Evolutionary conservation across 2,329 filamentous ascomycete genomes (phyloP).

Genomic region (Trichoderma sp.): DNA sequence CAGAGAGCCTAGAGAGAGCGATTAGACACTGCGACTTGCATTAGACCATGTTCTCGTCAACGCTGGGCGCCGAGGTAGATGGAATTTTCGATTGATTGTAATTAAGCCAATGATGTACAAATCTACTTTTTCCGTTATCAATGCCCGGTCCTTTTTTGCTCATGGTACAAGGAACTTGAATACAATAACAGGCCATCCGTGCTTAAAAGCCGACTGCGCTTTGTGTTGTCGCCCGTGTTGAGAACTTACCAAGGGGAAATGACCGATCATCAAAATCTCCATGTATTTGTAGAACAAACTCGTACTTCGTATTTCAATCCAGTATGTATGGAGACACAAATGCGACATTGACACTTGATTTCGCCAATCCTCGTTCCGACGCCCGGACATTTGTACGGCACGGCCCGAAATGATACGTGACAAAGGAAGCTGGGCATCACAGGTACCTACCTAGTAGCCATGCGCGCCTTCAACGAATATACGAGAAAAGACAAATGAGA

Average conservation of each 20-base stretch:
- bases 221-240: background rate
- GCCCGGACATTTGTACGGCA: background rate
- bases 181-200: too few relatives aligned
- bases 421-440: background rate
- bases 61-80: background rate
- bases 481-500: background rate
- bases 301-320: background rate
- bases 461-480: background rate
- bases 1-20: background rate
- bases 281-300: too few relatives aligned
- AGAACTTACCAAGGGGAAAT: background rate
- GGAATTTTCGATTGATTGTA: background rate
- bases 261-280: too few relatives aligned
- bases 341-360: background rate
- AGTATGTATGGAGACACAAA: background rate
- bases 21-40: background rate
- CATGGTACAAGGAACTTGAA: too few relatives aligned
- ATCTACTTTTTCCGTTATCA: background rate
- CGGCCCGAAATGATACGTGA: background rate
- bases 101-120: background rate
- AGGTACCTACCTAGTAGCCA: background rate
- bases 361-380: background rate
- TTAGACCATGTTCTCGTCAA: background rate
- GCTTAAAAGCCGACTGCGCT: background rate
- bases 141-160: background rate